phyloP scores from a whole-genome alignment of 805 yeast genomes.

The Cyberlindnera maclurae region DNA sequence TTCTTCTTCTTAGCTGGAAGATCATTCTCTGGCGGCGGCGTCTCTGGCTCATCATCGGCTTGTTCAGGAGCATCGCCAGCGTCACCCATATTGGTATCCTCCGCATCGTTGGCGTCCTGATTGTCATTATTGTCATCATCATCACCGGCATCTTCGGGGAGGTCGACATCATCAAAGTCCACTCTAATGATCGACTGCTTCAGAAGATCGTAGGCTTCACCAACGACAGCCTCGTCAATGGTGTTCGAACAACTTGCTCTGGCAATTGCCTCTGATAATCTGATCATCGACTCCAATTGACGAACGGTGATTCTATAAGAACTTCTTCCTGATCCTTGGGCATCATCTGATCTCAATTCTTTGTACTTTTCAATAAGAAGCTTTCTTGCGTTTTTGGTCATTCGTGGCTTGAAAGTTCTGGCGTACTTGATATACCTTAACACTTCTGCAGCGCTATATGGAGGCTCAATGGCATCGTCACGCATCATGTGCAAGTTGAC shows the following conservation, averaged over 20 bases:
- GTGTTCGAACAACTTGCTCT: constrained; percentile 69
- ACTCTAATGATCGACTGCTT: constrained; percentile 90
- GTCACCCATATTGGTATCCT: constrained; percentile 7
- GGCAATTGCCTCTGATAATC: constrained; percentile 94
- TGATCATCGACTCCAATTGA: constrained; percentile 89
- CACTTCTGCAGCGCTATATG: constrained; percentile 82
- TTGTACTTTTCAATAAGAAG: constrained; percentile 72
- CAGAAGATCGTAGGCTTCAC: constrained; percentile 86
- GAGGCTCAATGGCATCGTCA: constrained; percentile 86
- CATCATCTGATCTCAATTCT: constrained; percentile 81
- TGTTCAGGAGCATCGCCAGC: constrained; percentile 1
- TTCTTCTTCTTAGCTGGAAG: constrained; percentile 15
- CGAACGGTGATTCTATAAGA: constrained; percentile 95
- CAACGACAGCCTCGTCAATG: constrained; percentile 80
- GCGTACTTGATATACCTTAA: constrained; percentile 88
- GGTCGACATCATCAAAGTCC: constrained; percentile 85
- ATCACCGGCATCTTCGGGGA: constrained; percentile 53
- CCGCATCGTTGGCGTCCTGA: neutral
- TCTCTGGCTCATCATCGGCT: constrained; percentile 1
- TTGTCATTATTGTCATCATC: constrained; percentile 34
- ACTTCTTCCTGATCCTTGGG: constrained; percentile 78
- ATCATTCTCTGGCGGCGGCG: constrained; percentile 1
- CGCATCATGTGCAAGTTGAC: constrained; percentile 87
- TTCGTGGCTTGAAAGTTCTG: constrained; percentile 81
- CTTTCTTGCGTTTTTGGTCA: constrained; percentile 76